Evolutionary conservation across 2,329 filamentous ascomycete genomes (phyloP), one percentile per base, ranked within the genome.

Genomic region (Monosporascus sp.): DNA sequence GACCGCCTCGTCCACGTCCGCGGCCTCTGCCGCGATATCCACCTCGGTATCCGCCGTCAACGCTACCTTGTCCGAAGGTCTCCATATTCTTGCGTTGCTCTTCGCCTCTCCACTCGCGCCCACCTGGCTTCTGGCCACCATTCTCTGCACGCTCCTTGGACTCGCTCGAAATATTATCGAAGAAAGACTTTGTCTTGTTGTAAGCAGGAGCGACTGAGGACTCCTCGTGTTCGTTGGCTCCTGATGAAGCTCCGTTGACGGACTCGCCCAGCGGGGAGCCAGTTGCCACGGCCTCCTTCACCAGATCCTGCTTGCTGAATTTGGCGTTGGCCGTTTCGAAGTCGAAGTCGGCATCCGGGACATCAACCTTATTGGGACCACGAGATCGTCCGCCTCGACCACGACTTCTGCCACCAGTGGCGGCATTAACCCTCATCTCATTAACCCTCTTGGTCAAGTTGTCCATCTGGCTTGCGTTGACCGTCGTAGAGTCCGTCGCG

Each of bases 141-240:
- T 85, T 86, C 57, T 93, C 89, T 50, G 89, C 85, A 44, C 94
- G 85, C 60, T 99, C 94, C 70, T 89, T 95, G 57, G 89, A 82
- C 69, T 99, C 94, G 60, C 90, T 96, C 1, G 91, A 96, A 59
- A 99, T 97, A 71, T 99, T 97, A 73, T 99, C 94, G 67, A 99
- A 99, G 78, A 99, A 99, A 1, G 91, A 96, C 3, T 77, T 85
- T 5, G 86, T 80, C 73, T 91, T 96, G 76, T 97, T 93, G 74
- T 99, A 99, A 0, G 84, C 80, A 31, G 72, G 68, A 37, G 77
- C 73, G 14, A 59, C 72, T 2, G 64, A 63, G n/a, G 61, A 57
- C 26, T 67, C 64, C 19, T 70, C 65, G 1, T 54, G 24, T 19
- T 72, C 70, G 16, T 63, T 57, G 11, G 69, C 68, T 24, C 78